phyloP scores from a whole-genome alignment of 73 alveolate species.

The Effrenium voratum region DNA sequence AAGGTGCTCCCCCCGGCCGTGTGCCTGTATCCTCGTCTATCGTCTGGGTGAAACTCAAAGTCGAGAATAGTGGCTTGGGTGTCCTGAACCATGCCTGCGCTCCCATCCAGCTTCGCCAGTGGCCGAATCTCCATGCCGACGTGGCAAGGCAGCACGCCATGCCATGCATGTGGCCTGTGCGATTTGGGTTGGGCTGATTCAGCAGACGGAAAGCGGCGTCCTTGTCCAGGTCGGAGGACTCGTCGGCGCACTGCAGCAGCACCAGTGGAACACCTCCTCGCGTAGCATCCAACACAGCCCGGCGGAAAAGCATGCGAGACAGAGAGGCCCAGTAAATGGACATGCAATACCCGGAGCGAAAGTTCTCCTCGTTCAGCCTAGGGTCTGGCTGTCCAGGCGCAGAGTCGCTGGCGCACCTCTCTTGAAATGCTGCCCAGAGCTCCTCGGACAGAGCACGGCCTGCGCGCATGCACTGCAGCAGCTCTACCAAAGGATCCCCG shows the following conservation, averaged over 20 bases:
- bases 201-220: not conserved
- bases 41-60: not conserved
- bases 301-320: conserved; percentile 40
- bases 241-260: conserved; percentile 37
- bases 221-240: not conserved
- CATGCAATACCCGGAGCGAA: conserved; percentile 39
- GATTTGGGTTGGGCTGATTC: conserved; percentile 32
- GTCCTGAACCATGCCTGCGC: conserved; percentile 17
- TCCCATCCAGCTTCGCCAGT: not conserved
- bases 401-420: not conserved
- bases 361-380: not conserved
- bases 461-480: not conserved
- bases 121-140: conserved; percentile 5
- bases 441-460: conserved; percentile 11
- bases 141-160: not conserved
- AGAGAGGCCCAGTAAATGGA: conserved; percentile 22
- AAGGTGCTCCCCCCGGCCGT: not conserved
- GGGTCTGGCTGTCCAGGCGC: not conserved
- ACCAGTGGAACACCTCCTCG: not conserved
- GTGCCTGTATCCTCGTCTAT: not conserved
- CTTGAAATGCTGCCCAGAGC: not conserved
- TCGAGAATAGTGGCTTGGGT: not conserved
- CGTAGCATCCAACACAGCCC: not conserved
- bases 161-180: not conserved
- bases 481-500: conserved; percentile 29